These are phyloP conservation scores for Globisporangium ultimum DNA, from an alignment of 352 stramenopile genomes.

Conservation along the genomic window DNA sequence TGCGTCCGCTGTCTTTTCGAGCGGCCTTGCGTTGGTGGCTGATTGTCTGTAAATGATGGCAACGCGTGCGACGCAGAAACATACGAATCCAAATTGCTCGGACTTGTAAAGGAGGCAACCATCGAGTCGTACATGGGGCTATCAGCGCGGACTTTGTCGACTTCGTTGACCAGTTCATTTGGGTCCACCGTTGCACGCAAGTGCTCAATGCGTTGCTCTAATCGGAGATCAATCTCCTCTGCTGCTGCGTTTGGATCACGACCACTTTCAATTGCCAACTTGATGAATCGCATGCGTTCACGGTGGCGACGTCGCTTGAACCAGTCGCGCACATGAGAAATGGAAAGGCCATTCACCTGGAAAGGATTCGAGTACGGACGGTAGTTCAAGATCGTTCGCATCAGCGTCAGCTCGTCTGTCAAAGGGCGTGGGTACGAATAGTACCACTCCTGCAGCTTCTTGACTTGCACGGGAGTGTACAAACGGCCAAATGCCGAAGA, in stretches of 20 bases:
- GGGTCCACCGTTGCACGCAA: slow-evolving; percentile 61
- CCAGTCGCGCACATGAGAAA: slow-evolving; percentile 78
- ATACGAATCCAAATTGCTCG: slow-evolving; percentile 55
- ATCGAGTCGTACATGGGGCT: slow-evolving; percentile 70
- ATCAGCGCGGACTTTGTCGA: slow-evolving; percentile 64
- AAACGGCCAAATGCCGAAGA: slow-evolving; percentile 48
- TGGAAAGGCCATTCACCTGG: slow-evolving; percentile 49
- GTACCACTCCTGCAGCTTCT: slow-evolving; percentile 86
- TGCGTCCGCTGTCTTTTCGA: slow-evolving; percentile 59
- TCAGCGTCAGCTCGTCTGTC: slow-evolving; percentile 77
- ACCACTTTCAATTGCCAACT: slow-evolving; percentile 64
- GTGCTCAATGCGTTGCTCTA: slow-evolving; percentile 77
- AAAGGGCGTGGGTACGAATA: slow-evolving; percentile 74
- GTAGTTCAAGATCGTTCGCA: slow-evolving; percentile 83
- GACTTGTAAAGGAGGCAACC: slow-evolving; percentile 53
- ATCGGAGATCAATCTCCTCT: slow-evolving; percentile 73
- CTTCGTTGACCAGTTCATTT: slow-evolving; percentile 78
- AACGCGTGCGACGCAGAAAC: slow-evolving; percentile 50
- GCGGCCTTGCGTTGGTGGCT: slow-evolving; percentile 15
- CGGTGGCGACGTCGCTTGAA: slow-evolving; percentile 80
- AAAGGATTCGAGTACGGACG: slow-evolving; percentile 73
- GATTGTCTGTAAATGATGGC: slow-evolving; percentile 42
- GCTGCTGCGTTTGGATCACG: slow-evolving; percentile 55
- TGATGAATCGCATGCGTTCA: slow-evolving; percentile 77
- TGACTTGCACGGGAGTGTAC: slow-evolving; percentile 64